These are phyloP conservation scores for Jatropha multifida DNA, from an alignment of 441 rosid genomes.

Conservation along the genomic window DNA sequence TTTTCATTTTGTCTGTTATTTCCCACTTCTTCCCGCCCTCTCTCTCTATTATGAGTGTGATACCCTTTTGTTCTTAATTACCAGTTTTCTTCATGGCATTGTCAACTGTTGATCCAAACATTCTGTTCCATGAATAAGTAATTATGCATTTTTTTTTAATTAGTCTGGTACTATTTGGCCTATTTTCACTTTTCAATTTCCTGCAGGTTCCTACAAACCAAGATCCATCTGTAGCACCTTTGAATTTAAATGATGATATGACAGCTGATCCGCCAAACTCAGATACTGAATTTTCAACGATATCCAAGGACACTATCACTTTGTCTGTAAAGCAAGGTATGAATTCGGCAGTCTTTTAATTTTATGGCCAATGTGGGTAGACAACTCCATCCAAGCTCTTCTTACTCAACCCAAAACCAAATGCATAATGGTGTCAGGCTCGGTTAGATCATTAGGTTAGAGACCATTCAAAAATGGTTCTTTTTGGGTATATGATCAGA, in stretches of 20 bases:
- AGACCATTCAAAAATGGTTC: background rate
- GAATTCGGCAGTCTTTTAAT: constrained; percentile 18
- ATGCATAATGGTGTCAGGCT: background rate
- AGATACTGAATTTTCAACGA: constrained; percentile 33
- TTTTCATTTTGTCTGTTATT: background rate
- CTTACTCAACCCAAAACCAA: background rate
- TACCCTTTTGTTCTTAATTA: background rate
- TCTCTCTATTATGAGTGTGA: background rate
- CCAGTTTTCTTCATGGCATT: background rate
- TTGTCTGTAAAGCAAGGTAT: constrained; percentile 44
- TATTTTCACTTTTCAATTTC: constrained; percentile 10
- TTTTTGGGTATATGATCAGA: background rate
- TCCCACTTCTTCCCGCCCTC: no score
- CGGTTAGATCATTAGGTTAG: background rate
- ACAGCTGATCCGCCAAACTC: constrained; percentile 42
- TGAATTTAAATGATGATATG: constrained; percentile 47
- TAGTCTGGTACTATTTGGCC: background rate
- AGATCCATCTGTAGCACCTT: constrained; percentile 35
- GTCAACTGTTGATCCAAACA: background rate
- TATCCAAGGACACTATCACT: constrained; percentile 22
- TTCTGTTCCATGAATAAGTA: background rate
- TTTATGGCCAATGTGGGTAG: background rate
- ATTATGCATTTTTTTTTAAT: background rate
- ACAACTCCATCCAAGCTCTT: background rate
- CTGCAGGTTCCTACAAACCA: constrained; percentile 46